phyloP scores from a whole-genome alignment of 495 filamentous ascomycete genomes.

The Hypoxylon cercidicola region DNA sequence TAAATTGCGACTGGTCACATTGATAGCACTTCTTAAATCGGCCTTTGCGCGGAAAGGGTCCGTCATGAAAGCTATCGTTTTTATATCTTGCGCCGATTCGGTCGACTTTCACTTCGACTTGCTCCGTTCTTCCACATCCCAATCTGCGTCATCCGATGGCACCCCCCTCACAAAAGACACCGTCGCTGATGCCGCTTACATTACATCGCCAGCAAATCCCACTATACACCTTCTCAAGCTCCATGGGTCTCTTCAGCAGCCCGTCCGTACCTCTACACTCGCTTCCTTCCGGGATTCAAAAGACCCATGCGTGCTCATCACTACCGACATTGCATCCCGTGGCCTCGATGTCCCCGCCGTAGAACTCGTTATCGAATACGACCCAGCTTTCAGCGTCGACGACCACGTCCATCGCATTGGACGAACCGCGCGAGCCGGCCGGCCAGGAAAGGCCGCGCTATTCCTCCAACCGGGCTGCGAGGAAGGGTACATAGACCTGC shows the following conservation, averaged over 20 bases:
- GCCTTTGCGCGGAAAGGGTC: slow-evolving; percentile 87
- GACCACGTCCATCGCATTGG: slow-evolving; percentile 96
- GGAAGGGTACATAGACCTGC: slow-evolving; percentile 84
- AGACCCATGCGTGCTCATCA: slow-evolving; percentile 81
- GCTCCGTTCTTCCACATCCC: slow-evolving; percentile 65
- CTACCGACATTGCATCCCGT: slow-evolving; percentile 93
- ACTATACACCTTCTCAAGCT: slow-evolving; percentile 81
- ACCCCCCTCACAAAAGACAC: slow-evolving; percentile 51
- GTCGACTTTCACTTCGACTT: slow-evolving; percentile 96
- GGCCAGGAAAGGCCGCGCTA: slow-evolving; percentile 84
- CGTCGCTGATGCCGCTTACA: slow-evolving; percentile 55
- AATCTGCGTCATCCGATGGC: slow-evolving; percentile 42
- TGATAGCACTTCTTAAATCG: slow-evolving; percentile 83
- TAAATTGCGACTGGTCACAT: slow-evolving; percentile 87
- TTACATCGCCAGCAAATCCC: slow-evolving; percentile 61
- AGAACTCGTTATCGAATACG: slow-evolving; percentile 93
- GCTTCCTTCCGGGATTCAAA: slow-evolving; percentile 73
- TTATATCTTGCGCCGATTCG: slow-evolving; percentile 95
- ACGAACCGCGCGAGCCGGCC: slow-evolving; percentile 91
- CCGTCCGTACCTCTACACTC: slow-evolving; percentile 85
- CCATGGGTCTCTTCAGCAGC: slow-evolving; percentile 92
- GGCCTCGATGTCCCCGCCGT: slow-evolving; percentile 94
- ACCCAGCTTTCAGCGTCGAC: slow-evolving; percentile 87
- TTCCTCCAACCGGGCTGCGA: slow-evolving; percentile 92
- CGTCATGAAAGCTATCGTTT: slow-evolving; percentile 94